phyloP scores from a whole-genome alignment of 768 basidiomycete species.

The Tricholoma sp. region DNA sequence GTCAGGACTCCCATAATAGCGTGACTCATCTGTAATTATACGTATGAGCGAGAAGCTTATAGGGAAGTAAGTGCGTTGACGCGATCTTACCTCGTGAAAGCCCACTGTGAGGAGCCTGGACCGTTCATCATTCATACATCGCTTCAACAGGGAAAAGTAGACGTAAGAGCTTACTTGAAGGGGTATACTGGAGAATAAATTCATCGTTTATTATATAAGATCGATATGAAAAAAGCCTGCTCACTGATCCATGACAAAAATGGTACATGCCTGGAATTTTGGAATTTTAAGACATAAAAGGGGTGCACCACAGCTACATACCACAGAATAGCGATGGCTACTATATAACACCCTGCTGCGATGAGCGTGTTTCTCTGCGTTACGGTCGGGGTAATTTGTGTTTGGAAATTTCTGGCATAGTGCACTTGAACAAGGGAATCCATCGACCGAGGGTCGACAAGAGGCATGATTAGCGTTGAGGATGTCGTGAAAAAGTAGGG shows the following conservation, averaged over 20 bases:
- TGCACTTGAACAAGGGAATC: slow-evolving; percentile 9
- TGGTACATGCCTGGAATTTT: slow-evolving; percentile 64
- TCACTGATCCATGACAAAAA: slow-evolving; percentile 67
- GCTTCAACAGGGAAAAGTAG: not conserved
- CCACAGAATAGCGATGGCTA: slow-evolving; percentile 80
- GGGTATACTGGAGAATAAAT: slow-evolving; percentile 63
- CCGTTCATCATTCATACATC: not conserved
- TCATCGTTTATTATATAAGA: not conserved
- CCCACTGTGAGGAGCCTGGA: slow-evolving; percentile 76
- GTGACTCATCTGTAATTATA: slow-evolving; percentile 69
- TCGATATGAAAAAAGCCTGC: slow-evolving; percentile 22
- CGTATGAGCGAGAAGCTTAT: not conserved
- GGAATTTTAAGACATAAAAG: not conserved
- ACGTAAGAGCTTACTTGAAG: slow-evolving; percentile 65
- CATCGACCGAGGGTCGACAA: not conserved
- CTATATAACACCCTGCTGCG: slow-evolving; percentile 70
- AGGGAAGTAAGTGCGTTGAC: not conserved
- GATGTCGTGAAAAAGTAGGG: not conserved
- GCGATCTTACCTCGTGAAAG: slow-evolving; percentile 68
- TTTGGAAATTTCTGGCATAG: slow-evolving; percentile 36
- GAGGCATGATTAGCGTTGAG: slow-evolving; percentile 1
- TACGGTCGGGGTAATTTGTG: slow-evolving; percentile 53
- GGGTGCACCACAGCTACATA: slow-evolving; percentile 24
- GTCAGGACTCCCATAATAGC: slow-evolving; percentile 77
- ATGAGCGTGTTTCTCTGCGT: slow-evolving; percentile 78